A percentile compares a stretch with the other conserved stretches of the same genome.
These are phyloP conservation scores for Zygosaccharomyces pseudorouxii DNA, from an alignment of 805 yeast species.

Conservation along the genomic window DNA sequence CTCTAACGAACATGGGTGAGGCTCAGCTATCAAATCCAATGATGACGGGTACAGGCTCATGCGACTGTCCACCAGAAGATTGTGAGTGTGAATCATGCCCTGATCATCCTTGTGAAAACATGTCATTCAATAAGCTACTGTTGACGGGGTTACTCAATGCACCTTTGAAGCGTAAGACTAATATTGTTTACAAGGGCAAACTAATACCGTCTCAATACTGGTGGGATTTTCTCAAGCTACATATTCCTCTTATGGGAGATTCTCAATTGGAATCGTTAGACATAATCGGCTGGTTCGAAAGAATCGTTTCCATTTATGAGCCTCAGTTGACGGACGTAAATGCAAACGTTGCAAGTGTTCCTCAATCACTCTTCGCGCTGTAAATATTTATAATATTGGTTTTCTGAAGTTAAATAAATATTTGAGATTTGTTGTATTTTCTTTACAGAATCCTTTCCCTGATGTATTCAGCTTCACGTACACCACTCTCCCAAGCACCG, in stretches of 20 bases:
- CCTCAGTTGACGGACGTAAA: constrained; percentile 18
- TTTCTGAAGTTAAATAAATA: not conserved
- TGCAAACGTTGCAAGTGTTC: constrained; percentile 4
- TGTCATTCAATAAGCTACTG: constrained; percentile 26
- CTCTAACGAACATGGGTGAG: constrained; percentile 28
- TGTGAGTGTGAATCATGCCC: constrained; percentile 26
- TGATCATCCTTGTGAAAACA: constrained; percentile 27
- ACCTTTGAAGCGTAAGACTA: constrained; percentile 25
- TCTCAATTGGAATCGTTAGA: constrained; percentile 23
- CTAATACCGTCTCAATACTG: constrained; percentile 33
- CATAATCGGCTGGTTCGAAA: constrained; percentile 29
- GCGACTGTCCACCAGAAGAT: constrained; percentile 23
- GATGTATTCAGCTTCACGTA: constrained; percentile 47
- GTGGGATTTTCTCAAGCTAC: constrained; percentile 33
- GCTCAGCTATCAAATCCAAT: constrained; percentile 17
- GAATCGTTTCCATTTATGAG: constrained; percentile 18
- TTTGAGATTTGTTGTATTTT: not conserved
- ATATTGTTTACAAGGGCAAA: constrained; percentile 27
- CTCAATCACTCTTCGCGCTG: constrained; percentile 11
- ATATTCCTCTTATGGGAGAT: constrained; percentile 24
- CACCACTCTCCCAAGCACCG: constrained; percentile 82
- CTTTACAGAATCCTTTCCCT: constrained; percentile 12
- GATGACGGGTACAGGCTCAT: constrained; percentile 8
- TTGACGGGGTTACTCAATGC: constrained; percentile 26
- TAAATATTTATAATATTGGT: not conserved